Evolutionary conservation across 768 basidiomycete species (phyloP).

Genomic region (Lactarius trivialis): DNA sequence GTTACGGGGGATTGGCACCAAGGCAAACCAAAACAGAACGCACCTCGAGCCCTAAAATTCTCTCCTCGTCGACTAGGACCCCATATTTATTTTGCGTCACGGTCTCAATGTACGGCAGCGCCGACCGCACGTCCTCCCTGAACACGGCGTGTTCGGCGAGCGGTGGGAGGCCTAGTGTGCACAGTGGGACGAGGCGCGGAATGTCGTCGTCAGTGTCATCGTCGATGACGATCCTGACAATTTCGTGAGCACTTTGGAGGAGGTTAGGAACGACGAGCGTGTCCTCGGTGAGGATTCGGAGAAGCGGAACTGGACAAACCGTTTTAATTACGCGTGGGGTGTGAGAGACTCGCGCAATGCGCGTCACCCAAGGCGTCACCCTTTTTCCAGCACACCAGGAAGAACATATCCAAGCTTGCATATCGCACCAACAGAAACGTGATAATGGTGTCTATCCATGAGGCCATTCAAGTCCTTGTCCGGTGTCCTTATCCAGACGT

Average conservation of each 20-base stretch:
- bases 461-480: background rate
- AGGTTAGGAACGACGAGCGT: constrained; percentile 27
- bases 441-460: background rate
- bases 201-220: background rate
- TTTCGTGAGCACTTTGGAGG: constrained; percentile 22
- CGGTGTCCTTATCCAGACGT: background rate
- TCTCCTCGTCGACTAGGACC: constrained; percentile 28
- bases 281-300: constrained; percentile 24
- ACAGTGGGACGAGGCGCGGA: constrained; percentile 15
- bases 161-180: constrained; percentile 24
- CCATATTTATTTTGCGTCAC: constrained; percentile 21
- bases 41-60: constrained; percentile 28
- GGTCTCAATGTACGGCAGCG: constrained; percentile 27
- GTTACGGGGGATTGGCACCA: background rate
- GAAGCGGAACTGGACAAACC: constrained; percentile 9
- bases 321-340: background rate
- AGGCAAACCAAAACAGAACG: background rate
- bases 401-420: constrained; percentile 19
- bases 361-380: too few species aligned
- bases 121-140: constrained; percentile 20
- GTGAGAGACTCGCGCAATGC: constrained; percentile 22
- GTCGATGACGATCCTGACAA: constrained; percentile 15
- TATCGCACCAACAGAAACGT: constrained; percentile 11
- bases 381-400: constrained; percentile 29
- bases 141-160: constrained; percentile 20